Percentiles rank a stretch among this genome's conserved stretches.
Conservation (phyloP, 2,329 filamentous ascomycete species). For the Aspergillus neotritici region DNA sequence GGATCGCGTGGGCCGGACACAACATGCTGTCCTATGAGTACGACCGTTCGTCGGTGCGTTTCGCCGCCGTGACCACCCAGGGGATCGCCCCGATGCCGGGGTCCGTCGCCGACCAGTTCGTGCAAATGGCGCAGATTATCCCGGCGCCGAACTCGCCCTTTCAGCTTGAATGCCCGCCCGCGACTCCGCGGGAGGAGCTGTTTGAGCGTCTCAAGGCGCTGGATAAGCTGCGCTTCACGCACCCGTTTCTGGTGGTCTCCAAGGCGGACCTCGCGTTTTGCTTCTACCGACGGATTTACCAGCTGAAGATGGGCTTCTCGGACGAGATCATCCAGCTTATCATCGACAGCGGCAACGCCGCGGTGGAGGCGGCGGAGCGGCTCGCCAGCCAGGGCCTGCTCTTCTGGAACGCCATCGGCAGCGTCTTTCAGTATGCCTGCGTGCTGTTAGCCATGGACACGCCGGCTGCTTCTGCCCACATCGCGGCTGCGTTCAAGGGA, state of each 20-base stretch:
- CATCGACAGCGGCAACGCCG: conserved; percentile 20
- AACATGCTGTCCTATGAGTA: conserved; percentile 29
- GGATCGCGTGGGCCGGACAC: conserved; percentile 30
- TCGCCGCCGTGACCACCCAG: conserved; percentile 22
- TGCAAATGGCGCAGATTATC: conserved; percentile 23
- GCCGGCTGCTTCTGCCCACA: conserved; percentile 15
- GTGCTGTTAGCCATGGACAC: conserved; percentile 26
- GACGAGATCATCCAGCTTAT: conserved; percentile 18
- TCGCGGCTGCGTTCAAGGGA: conserved; percentile 18
- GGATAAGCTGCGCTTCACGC: conserved; percentile 10
- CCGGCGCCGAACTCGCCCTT: conserved; percentile 24
- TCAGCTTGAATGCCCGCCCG: conserved; percentile 11
- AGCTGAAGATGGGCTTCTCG: conserved; percentile 19
- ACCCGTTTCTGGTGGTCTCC: conserved; percentile 26
- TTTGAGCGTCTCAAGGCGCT: conserved; percentile 20
- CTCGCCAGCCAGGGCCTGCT: conserved; percentile 20
- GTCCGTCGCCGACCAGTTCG: conserved; percentile 25
- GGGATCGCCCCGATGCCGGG: conserved; percentile 15
- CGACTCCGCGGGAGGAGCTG: conserved; percentile 17
- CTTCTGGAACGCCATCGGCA: conserved; percentile 29
- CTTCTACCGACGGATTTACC: conserved; percentile 30
- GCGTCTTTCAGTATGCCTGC: conserved; percentile 29
- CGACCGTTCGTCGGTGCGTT: conserved; percentile 24
- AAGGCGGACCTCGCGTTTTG: conserved; percentile 28
- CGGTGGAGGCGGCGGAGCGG: conserved; percentile 19